Evolutionary conservation across 345 rosid genomes (phyloP), one percentile per base, ranked within the genome.

Genomic region (Salix udensis): DNA sequence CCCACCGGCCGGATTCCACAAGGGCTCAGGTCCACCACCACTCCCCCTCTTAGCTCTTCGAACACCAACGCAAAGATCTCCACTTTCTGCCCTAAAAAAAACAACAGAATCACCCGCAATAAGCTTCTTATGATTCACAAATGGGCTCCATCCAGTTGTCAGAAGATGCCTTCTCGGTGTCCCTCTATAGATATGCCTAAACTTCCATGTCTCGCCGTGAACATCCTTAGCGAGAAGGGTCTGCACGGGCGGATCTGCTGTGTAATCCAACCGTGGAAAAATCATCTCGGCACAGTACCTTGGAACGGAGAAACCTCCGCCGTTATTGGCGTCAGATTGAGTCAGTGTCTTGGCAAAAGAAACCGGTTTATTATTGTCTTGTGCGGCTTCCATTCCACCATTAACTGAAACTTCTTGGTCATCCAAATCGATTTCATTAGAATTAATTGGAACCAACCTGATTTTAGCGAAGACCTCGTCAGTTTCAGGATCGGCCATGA

Each of bases 91-190:
- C 70, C 98, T 88, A 78, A 91, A 79, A 77, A 95, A 95, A 30
- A 95, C 98, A 16, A 93, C 89, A 0, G 98, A 95, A 85, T 95
- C 98, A 42, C 98, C 98, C 0, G 98, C 98, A 31, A 95, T 91
- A 40, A 95, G 94, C 87, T 93, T 95, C 92, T 95, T 95, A 87
- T 93, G 97, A 77, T 91, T 95, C 72, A 95, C 98, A 78, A 95
- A 95, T 70, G 90, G 93, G 82, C 98, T 93, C 98, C 99, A 96
- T 9, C 99, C 99, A 2, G 99, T 96, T 0, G 99, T 96, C 78
- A 96, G 80, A 64, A 96, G 94, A 83, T 96, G 99, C 5, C 99
- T 89, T 19, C 99, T 89, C 8, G 99, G 99, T 0, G 99, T 93
- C 7, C 99, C 98, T 71, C 99, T 86, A 34, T 93, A 96, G 4